These are phyloP conservation scores for Russula earlei DNA, from an alignment of 768 basidiomycete genomes.

Conservation along the genomic window DNA sequence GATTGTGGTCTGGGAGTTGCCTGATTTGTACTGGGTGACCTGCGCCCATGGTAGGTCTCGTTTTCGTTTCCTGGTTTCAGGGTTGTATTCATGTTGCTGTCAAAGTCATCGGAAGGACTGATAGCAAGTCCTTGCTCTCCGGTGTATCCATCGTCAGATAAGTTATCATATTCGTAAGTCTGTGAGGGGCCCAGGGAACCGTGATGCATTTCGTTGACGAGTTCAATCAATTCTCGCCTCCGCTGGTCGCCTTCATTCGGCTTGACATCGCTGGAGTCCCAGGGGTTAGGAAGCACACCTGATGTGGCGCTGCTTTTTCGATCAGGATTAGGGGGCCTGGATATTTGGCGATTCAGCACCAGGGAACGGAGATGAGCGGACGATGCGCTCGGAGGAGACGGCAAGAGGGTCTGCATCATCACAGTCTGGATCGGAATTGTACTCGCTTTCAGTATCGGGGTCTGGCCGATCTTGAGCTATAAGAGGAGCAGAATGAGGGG, in stretches of 20 bases:
- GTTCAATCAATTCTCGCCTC: slow-evolving; percentile 13
- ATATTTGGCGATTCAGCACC: slow-evolving; percentile 4
- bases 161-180: not conserved
- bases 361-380: slow-evolving; percentile 4
- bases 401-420: slow-evolving; percentile 2
- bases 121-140: slow-evolving; percentile 27
- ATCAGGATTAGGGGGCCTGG: not conserved
- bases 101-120: slow-evolving; percentile 14
- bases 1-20: not conserved
- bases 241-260: slow-evolving; percentile 4
- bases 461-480: not conserved
- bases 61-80: not conserved
- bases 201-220: slow-evolving; percentile 12
- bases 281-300: slow-evolving; percentile 9
- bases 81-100: not conserved
- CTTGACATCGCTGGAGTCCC: not conserved
- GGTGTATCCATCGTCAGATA: slow-evolving; percentile 9
- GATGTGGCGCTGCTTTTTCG: slow-evolving; percentile 1
- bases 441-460: not conserved
- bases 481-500: not conserved
- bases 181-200: not conserved
- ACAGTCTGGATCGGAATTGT: not conserved
- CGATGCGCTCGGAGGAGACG: slow-evolving; percentile 5
- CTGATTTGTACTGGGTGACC: not conserved
- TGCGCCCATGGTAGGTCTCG: not conserved